Evolutionary conservation across 2,329 filamentous ascomycete genomes (phyloP).

Genomic region (Uncinocarpus reesii): DNA sequence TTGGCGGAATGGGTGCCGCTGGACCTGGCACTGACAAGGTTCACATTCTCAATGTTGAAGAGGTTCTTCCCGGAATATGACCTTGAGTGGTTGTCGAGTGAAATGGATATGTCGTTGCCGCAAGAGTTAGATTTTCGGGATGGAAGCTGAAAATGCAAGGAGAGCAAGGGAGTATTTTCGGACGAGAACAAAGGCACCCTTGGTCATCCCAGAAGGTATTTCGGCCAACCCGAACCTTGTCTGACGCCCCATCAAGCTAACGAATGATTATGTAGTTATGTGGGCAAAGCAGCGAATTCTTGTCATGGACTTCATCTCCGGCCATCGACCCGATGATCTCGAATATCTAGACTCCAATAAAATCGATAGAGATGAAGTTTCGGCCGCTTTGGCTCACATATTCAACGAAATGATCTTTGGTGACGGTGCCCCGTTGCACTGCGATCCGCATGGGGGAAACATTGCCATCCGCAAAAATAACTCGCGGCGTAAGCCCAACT

Average conservation of each 20-base stretch:
- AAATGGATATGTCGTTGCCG: conserved; percentile 85
- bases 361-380: conserved; percentile 93
- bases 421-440: conserved; percentile 76
- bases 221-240: not conserved
- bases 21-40: conserved; percentile 74
- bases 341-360: conserved; percentile 71
- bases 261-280: conserved; percentile 46
- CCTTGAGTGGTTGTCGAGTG: conserved; percentile 84
- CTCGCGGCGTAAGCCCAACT: conserved; percentile 57
- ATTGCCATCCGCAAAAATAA: conserved; percentile 77
- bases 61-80: conserved; percentile 96
- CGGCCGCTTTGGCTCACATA: conserved; percentile 75
- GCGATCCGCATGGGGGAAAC: conserved; percentile 93
- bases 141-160: conserved; percentile 74
- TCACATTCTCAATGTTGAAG: conserved; percentile 83
- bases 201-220: conserved; percentile 65
- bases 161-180: conserved; percentile 73
- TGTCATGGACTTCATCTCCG: conserved; percentile 89
- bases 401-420: conserved; percentile 99
- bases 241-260: not conserved
- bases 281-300: conserved; percentile 84
- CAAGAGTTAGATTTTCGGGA: conserved; percentile 82
- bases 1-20: conserved; percentile 83
- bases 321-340: conserved; percentile 78
- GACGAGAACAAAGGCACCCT: conserved; percentile 59